Evolutionary conservation across 768 basidiomycete genomes (phyloP), one percentile per base, ranked within the genome.

Genomic region (Termitomyces sp.): DNA sequence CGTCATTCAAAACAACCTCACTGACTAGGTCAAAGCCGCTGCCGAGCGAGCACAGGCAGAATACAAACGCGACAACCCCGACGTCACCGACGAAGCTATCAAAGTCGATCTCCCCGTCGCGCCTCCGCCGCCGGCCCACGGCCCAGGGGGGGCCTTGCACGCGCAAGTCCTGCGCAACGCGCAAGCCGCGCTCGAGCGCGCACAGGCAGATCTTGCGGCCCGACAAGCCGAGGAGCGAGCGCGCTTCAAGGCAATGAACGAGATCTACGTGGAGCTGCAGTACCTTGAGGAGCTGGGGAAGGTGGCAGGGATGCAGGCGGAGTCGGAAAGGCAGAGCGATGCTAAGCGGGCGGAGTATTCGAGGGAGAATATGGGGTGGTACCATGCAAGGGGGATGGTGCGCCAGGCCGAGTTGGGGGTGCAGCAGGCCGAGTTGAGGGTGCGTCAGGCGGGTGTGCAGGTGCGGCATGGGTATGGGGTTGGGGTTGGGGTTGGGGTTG

Each of bases 31-130:
- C 38, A 79, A 80, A 50, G 79, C 73, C 50, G 91, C 90, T 0
- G 84, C 82, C 12, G 79, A 86, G 63, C 76, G 71, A 50, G 88
- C 89, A 0, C 66, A 84, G n/a, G 80, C 77, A n/a, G 78, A 86
- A 21, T 81, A 82, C 65, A 81, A 80, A 61, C 69, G 68, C 28
- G 70, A 76, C 3, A 76, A 89, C 45, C 89, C 89, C 0, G 86
- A 91, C 21, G 75, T 84, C 23, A 75, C 82, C 41, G 80, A 82
- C 17, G 71, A 78, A 17, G 77, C 75, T 28, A 73, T 93, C 64
- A 78, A 82, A 60, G 79, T 91, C 37, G 91, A 91, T 48, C 62
- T 86, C 3, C 89, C 85, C 0, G 66, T 65, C 14, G 69, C 73
- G 2, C 71, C 75, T 14, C 68, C 73, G 9, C 57, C 59, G 1